Percentiles rank a stretch among this genome's conserved stretches.
Evolutionary conservation across 228 moss, liverwort and hornwort genomes (phyloP).

Genomic region (Sphagnum magellanicum): DNA sequence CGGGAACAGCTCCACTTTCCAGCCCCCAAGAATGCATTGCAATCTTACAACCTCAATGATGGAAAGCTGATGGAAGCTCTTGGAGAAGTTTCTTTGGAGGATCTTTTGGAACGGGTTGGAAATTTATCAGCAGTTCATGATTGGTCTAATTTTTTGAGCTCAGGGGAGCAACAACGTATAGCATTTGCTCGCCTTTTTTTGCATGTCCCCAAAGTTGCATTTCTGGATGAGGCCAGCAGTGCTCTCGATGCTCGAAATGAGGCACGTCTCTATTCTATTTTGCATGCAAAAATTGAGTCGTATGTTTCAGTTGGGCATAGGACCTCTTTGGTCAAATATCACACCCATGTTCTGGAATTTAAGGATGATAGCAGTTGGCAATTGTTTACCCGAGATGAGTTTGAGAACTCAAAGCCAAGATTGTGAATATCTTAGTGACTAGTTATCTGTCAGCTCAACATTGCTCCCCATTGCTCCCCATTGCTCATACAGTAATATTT

Average conservation of each 20-base stretch:
- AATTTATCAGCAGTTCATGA: slow-evolving; percentile 69
- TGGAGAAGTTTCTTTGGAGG: slow-evolving; percentile 52
- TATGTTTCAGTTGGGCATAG: slow-evolving; percentile 89
- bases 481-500: no score
- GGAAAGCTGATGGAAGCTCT: slow-evolving; percentile 46
- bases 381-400: slow-evolving; percentile 51
- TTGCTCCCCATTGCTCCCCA: no score
- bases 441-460: no score
- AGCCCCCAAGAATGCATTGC: slow-evolving; percentile 12
- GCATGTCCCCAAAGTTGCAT: slow-evolving; percentile 75
- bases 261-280: slow-evolving; percentile 49
- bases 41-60: slow-evolving; percentile 24
- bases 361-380: slow-evolving; percentile 55
- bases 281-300: slow-evolving; percentile 45
- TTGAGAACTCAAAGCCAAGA: slow-evolving; percentile 17
- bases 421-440: no score
- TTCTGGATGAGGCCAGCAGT: slow-evolving; percentile 91
- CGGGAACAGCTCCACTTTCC: slow-evolving; percentile 86
- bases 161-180: slow-evolving; percentile 88
- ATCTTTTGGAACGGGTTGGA: slow-evolving; percentile 50
- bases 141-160: slow-evolving; percentile 71
- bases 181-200: slow-evolving; percentile 81
- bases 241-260: slow-evolving; percentile 78
- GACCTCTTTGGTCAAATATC: slow-evolving; percentile 75
- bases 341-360: slow-evolving; percentile 74